Base-by-base conservation (phyloP, 2,329 filamentous ascomycete species). In the Sphaerostilbella broomeana region DNA sequence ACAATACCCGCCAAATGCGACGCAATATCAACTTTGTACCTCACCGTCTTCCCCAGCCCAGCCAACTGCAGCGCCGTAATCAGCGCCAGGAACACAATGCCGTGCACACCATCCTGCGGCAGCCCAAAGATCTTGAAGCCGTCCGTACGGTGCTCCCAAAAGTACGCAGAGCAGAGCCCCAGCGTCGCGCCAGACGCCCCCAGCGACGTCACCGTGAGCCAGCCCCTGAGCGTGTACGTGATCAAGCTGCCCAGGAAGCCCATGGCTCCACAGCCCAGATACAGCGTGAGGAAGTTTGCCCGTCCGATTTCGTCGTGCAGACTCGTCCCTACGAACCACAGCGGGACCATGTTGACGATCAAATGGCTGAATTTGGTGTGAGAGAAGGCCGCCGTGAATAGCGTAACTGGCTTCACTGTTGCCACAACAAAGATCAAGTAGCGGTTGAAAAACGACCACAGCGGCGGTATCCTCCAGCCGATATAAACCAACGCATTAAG, bases 221-320 rank as follows among this genome's bases (percentile, higher is more conserved):
- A 59, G 11, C 65, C 62, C 35, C 64, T 55, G 38, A 73, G 55
- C 32, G 73, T 70, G 42, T 73, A 65, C 32, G 60, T 59, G 19
- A 63, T 51, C 43, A 87, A 63, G 30, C 75, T 77, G n/a, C 68
- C 63, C 44, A 80, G 70, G 43, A 75, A 77, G 7, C 75, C 77
- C 2, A 77, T 29, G 2, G 69, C 65, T 37, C 81, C 82, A 6
- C 71, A 70, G 6, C 70, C 63, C 21, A 83, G 47, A 58, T 81
- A 86, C 21, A 85, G 62, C n/a, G 79, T 73, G 15, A 87, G 62
- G 60, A 87, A 86, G 40, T 75, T 70, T 11, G 73, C 80, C 9
- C 83, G 71, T 9, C 81, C 83, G 18, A 86, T 63, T 49, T 86
- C 80, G 45, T 86, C 79, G 60, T 86, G 81, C 22, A 86, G 65